Percentiles rank a stretch among this genome's conserved stretches.
These are phyloP conservation scores for Helianthus tuberosus DNA, from an alignment of 129 eudicot species.

Conservation along the genomic window DNA sequence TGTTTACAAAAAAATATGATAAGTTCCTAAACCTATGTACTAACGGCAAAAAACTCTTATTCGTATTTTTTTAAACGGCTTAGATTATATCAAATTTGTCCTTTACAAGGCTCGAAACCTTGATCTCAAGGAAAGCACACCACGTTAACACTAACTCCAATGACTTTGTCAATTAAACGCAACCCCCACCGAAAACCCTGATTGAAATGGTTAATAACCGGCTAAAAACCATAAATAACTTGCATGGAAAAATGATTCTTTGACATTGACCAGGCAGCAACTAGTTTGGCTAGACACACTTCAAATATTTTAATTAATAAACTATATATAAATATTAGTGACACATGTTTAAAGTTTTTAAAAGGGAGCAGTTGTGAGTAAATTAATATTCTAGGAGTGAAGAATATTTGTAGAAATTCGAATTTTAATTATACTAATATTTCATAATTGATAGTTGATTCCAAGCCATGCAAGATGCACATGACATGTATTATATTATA, in stretches of 20 bases:
- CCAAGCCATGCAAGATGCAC: slow-evolving; percentile 19
- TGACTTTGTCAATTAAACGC: background rate
- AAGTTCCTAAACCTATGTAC: too few species aligned
- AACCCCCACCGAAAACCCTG: background rate
- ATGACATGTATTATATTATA: slow-evolving; percentile 13
- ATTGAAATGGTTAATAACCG: background rate
- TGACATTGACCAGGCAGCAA: slow-evolving; percentile 12
- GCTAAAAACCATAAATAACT: background rate
- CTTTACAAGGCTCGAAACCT: too few species aligned
- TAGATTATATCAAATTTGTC: too few species aligned
- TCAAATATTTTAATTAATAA: background rate
- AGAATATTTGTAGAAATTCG: slow-evolving; percentile 20
- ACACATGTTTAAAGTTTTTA: slow-evolving; percentile 12
- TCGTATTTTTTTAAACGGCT: too few species aligned
- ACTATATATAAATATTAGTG: background rate
- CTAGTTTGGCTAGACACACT: too few species aligned
- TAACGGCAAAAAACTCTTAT: too few species aligned
- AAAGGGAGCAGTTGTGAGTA: slow-evolving; percentile 20
- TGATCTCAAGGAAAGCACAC: too few species aligned
- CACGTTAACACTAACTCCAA: too few species aligned
- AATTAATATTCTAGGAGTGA: slow-evolving; percentile 10
- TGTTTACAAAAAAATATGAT: too few species aligned
- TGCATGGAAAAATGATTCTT: background rate
- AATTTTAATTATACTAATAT: slow-evolving; percentile 1
- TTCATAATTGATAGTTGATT: slow-evolving; percentile 9